Conservation (phyloP, 1,284 basidiomycete genomes). For the Coriolopsis trogii region DNA sequence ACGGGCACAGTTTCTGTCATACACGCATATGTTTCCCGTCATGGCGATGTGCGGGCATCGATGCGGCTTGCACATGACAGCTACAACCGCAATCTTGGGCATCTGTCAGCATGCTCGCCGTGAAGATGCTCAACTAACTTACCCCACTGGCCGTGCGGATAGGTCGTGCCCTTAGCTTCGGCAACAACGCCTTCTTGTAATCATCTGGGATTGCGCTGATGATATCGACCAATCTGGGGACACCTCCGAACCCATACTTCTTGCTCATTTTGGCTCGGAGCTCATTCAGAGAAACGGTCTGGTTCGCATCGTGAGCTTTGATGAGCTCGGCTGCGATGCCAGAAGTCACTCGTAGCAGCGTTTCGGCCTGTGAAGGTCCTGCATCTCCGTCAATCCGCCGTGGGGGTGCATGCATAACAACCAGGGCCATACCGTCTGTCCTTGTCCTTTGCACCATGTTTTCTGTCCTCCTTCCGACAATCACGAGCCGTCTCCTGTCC, state of each 20-base stretch:
- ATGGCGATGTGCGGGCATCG: constrained; percentile 99
- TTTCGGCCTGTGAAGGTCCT: constrained; percentile 89
- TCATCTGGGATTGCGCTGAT: constrained; percentile 98
- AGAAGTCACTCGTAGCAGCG: constrained; percentile 89
- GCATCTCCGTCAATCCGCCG: background rate
- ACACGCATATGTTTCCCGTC: constrained; percentile 99
- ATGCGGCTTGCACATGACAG: constrained; percentile 99
- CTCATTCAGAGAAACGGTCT: constrained; percentile 85
- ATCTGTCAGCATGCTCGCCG: constrained; percentile 11
- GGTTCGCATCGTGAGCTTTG: constrained; percentile 80
- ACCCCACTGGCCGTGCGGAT: constrained; percentile 98
- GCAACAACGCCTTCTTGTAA: constrained; percentile 90
- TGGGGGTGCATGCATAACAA: background rate
- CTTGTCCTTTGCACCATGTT: constrained; percentile 53
- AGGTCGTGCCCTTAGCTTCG: constrained; percentile 92
- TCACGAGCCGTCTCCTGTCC: background rate
- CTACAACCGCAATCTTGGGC: constrained; percentile 91
- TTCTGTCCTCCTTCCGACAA: background rate
- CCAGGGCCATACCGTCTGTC: constrained; percentile 40
- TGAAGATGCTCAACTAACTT: constrained; percentile 31
- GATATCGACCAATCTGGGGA: constrained; percentile 95
- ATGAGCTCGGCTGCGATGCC: constrained; percentile 96
- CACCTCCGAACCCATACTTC: constrained; percentile 84
- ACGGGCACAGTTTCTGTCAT: constrained; percentile 33
- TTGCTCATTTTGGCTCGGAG: constrained; percentile 90